Base-by-base conservation (phyloP, 306 rosid species). In the Quercus aquifolioides region DNA sequence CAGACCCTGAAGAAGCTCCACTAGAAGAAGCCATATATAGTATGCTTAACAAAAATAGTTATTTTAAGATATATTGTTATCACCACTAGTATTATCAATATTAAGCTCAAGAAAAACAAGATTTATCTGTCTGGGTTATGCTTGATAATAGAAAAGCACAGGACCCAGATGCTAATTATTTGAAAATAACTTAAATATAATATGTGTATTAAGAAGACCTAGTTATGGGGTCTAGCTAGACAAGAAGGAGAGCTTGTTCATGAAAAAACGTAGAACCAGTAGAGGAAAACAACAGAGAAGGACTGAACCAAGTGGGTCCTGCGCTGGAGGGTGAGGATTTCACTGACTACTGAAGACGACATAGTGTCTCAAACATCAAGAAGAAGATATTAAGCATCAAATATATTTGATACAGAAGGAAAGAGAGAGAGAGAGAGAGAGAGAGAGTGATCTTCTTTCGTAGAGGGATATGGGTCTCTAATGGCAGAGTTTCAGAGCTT, bases 241-340 rank as follows among this genome's bases (percentile, higher is more conserved):
- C 19, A 52, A 26, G 57, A 30, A 69, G 26, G 3, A 9, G 82
- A 25, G 15, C 1, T 43, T 83, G 87, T 82, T 91, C 81, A 87
- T 81, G 92, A 92, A 79, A 88, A 88, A 74, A 81, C 89, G 71
- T 91, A 94, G 80, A 94, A 94, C 99, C 99, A 94, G 85, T 94
- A 90, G 75, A 94, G 97, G 89, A 94, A 94, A 76, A 87, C 97
- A 78, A 91, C 95, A 5, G 97, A 94, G 95, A 94, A 92, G 18
- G 97, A 92, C 86, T 91, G 97, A 54, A 92, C 95, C 62, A 94
- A 72, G 81, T 88, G 98, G 74, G 91, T 88, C 62, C 94, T 83
- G 83, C 97, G 89, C 69, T 89, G 84, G 7, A 91, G 94, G 51
- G 90, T 80, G 58, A 93, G 88, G 77, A 88, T 82, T 91, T 92